These are phyloP conservation scores for Serendipita sp. DNA, from an alignment of 768 basidiomycete genomes.

Conservation along the genomic window DNA sequence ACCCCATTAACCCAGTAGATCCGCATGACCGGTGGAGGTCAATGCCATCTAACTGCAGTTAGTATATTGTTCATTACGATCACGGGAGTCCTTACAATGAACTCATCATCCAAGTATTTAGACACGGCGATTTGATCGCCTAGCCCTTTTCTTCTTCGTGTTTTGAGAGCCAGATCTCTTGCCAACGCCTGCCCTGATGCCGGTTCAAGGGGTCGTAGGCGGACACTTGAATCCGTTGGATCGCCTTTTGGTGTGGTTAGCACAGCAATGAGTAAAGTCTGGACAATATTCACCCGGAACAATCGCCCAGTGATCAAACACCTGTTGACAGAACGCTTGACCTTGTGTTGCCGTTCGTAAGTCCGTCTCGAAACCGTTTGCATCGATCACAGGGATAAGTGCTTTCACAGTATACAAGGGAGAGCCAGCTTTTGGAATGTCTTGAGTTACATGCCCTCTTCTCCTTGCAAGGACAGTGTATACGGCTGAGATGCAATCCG, in stretches of 20 bases:
- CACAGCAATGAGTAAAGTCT: neutral
- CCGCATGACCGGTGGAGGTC: conserved; percentile 91
- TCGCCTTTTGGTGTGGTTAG: conserved; percentile 41
- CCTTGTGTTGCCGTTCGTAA: conserved; percentile 94
- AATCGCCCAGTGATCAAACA: conserved; percentile 97
- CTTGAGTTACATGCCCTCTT: conserved; percentile 97
- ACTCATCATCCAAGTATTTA: conserved; percentile 94
- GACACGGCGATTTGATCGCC: conserved; percentile 95
- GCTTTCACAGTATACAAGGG: conserved; percentile 97
- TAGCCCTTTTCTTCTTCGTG: conserved; percentile 86
- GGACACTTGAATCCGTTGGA: conserved; percentile 93
- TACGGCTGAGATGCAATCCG: conserved; percentile 95
- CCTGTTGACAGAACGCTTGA: conserved; percentile 95
- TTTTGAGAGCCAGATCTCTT: conserved; percentile 89
- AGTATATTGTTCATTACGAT: neutral
- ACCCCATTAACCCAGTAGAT: conserved; percentile 45
- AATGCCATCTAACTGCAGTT: conserved; percentile 52
- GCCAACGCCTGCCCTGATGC: conserved; percentile 92
- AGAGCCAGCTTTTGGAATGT: conserved; percentile 94
- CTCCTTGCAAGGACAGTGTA: conserved; percentile 97
- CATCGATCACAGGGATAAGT: conserved; percentile 93
- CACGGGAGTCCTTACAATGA: conserved; percentile 44
- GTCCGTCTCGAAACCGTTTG: conserved; percentile 98
- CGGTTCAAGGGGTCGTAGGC: conserved; percentile 89
- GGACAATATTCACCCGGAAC: conserved; percentile 57